Evolutionary conservation across 495 filamentous ascomycete species (phyloP).

Genomic region (Talaromyces trachyspermus): DNA sequence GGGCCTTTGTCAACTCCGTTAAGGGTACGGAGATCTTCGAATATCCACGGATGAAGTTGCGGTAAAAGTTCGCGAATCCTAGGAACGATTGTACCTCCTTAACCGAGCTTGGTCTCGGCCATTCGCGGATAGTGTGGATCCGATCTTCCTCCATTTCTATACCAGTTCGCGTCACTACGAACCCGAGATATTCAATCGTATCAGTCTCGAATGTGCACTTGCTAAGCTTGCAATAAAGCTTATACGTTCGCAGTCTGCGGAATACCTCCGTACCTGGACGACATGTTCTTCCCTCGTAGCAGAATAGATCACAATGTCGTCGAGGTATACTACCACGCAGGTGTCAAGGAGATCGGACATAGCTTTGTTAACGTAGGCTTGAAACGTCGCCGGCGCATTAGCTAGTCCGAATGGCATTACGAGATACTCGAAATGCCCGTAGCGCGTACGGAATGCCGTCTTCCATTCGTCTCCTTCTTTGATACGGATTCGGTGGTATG

Average conservation of each 20-base stretch:
- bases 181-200: conserved; percentile 16
- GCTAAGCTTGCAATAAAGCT: conserved; percentile 11
- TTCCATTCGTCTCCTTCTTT: neutral
- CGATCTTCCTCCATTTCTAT: conserved; percentile 15
- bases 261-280: conserved; percentile 16
- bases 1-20: neutral
- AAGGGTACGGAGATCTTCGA: conserved; percentile 11
- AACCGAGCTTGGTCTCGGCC: conserved; percentile 10
- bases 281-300: conserved; percentile 18
- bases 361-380: neutral
- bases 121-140: conserved; percentile 14
- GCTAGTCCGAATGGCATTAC: neutral
- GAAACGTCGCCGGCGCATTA: neutral
- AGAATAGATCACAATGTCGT: conserved; percentile 30
- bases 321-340: conserved; percentile 22
- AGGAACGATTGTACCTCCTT: conserved; percentile 20
- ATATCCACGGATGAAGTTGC: conserved; percentile 21
- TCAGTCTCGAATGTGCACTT: conserved; percentile 23
- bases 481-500: conserved; percentile 1
- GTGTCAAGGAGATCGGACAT: conserved; percentile 10
- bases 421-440: conserved; percentile 1
- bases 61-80: conserved; percentile 25
- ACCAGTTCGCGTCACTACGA: conserved; percentile 14
- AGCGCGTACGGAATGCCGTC: neutral
- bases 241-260: conserved; percentile 6